Evolutionary conservation across 225 moss, liverwort and hornwort species (phyloP).

Genomic region (Straminergon stramineum): DNA sequence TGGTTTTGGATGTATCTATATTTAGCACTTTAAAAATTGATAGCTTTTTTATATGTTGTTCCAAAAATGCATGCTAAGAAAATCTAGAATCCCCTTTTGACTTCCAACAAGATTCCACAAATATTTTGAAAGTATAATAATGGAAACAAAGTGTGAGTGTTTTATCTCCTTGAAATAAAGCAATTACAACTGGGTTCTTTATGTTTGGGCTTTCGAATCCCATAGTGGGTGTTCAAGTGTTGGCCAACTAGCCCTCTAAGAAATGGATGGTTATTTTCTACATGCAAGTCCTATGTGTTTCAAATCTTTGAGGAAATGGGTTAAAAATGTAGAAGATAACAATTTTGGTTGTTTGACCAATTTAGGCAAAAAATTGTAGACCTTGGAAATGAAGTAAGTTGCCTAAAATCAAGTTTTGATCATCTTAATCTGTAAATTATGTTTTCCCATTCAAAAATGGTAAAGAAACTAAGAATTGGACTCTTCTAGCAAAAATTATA

Average conservation of each 20-base stretch:
- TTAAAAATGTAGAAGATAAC: not conserved
- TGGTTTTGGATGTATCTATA: not conserved
- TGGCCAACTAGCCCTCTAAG: not conserved
- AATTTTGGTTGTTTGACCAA: not conserved
- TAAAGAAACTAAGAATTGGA: too few species aligned
- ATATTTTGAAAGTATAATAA: not conserved
- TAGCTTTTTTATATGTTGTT: accelerated
- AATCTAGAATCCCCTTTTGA: not conserved
- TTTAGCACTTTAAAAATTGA: too few species aligned
- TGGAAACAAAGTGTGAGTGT: accelerated
- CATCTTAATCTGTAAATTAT: accelerated
- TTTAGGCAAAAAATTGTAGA: accelerated
- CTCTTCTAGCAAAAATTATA: not conserved
- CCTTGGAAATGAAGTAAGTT: accelerated
- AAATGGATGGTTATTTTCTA: not conserved
- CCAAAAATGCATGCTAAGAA: too few species aligned
- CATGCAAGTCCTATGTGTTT: accelerated
- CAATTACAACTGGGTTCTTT: accelerated
- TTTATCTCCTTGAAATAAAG: not conserved
- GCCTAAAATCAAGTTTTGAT: not conserved
- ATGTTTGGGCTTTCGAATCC: not conserved
- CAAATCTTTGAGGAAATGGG: not conserved
- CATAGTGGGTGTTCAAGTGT: accelerated
- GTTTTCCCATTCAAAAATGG: not conserved
- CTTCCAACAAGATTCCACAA: not conserved